phyloP scores from a whole-genome alignment of 2,329 filamentous ascomycete species.

The Sclerotinia spermophila region DNA sequence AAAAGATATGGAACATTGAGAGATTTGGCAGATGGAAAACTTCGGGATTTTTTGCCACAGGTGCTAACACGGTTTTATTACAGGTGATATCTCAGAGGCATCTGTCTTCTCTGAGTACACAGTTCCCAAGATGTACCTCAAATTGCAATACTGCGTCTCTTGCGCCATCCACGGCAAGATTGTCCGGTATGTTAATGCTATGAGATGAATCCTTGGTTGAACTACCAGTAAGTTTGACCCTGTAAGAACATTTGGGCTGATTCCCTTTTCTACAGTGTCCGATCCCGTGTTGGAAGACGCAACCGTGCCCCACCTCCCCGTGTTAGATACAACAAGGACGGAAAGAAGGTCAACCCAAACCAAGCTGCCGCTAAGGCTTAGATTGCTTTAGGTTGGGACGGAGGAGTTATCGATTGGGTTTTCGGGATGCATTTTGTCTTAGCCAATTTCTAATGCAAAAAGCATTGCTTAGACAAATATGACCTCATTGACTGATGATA shows the following conservation, averaged over 20 bases:
- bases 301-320: constrained; percentile 98
- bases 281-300: constrained; percentile 92
- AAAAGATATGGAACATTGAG: neutral
- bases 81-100: constrained; percentile 99
- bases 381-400: constrained; percentile 15
- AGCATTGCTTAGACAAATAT: constrained; percentile 20
- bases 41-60: neutral
- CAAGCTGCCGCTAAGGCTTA: constrained; percentile 38
- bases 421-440: constrained; percentile 19
- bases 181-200: constrained; percentile 80
- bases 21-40: neutral
- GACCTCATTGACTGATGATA: constrained; percentile 17
- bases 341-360: constrained; percentile 86
- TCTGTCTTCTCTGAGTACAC: constrained; percentile 99
- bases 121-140: constrained; percentile 99
- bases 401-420: constrained; percentile 15
- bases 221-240: constrained; percentile 39
- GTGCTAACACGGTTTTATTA: constrained; percentile 21
- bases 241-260: constrained; percentile 43
- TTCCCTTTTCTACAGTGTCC: constrained; percentile 64
- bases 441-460: constrained; percentile 17
- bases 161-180: constrained; percentile 99
- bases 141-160: constrained; percentile 99
- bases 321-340: constrained; percentile 99
- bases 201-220: constrained; percentile 60